Base-by-base conservation (phyloP, 2,329 filamentous ascomycete species). In the Trichoderma simmonsii region DNA sequence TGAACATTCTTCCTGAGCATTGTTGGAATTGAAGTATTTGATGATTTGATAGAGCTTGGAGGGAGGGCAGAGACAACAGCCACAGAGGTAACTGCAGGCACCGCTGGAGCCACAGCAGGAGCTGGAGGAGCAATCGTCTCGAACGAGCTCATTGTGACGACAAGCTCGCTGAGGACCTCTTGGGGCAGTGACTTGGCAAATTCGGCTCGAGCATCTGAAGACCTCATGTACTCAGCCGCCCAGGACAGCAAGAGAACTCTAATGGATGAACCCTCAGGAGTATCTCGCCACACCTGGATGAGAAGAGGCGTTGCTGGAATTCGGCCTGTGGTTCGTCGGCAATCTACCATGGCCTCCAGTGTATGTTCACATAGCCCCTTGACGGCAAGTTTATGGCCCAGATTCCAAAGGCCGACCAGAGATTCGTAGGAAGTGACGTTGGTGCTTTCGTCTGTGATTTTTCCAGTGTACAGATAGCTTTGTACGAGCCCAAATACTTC, bases 191-290 rank as follows among this genome's bases (percentile, higher is more conserved):
- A 88, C 75, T 86, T 87, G 57, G 87, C 89, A 76, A 90, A 90
- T 73, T 88, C 86, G 9, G 85, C 83, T 21, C 87, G 83, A 1
- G 84, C 83, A 26, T 88, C 85, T 4, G 87, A 89, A 0, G 86
- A 86, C 56, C 87, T 82, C 81, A 90, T 89, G 75, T 90, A 90
- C 78, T 91, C 89, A 30, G 88, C 88, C 1, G 88, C 87, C 89
- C 89, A 91, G 12, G 83, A 85, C 3, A 90, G 81, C 15, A 91
- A 83, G 48, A 91, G 85, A 73, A 84, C 83, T 51, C 89, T 84
- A 63, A 91, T 87, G 1, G 87, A 85, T 3, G 88, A 90, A 9
- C 88, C 88, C 74, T 88, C 87, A 0, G 88, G 87, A 0, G 88
- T 90, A 66, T 90, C 87, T 63, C 86, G 85, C 88, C 89, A 91